Evolutionary conservation across 2,329 filamentous ascomycete species (phyloP).

Genomic region (Orbilia brochopaga): DNA sequence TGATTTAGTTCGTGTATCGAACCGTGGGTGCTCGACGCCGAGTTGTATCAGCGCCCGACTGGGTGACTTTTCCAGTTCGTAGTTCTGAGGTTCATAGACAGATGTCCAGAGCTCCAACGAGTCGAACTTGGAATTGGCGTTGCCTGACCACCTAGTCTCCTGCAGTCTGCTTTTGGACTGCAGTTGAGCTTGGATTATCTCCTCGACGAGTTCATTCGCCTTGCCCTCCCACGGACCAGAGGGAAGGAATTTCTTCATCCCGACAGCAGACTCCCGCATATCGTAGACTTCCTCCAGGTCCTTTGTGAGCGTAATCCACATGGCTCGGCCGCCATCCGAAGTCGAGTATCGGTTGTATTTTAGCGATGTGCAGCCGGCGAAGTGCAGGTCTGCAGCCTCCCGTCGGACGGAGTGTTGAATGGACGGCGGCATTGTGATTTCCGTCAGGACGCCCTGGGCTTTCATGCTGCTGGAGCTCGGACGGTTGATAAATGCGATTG

Average conservation of each 20-base stretch:
- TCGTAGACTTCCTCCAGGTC: slow-evolving; percentile 67
- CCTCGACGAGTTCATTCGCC: slow-evolving; percentile 77
- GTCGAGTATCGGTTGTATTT: slow-evolving; percentile 75
- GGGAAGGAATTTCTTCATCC: slow-evolving; percentile 73
- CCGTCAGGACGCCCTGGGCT: slow-evolving; percentile 78
- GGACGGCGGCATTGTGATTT: slow-evolving; percentile 67
- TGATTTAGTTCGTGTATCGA: slow-evolving; percentile 36
- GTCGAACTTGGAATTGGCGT: slow-evolving; percentile 49
- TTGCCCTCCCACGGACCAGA: slow-evolving; percentile 79
- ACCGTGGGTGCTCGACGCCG: slow-evolving; percentile 35
- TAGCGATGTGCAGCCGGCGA: slow-evolving; percentile 74
- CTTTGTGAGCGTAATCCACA: slow-evolving; percentile 72
- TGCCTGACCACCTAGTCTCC: slow-evolving; percentile 43
- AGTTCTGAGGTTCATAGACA: slow-evolving; percentile 40
- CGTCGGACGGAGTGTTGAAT: slow-evolving; percentile 62
- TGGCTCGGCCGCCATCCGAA: slow-evolving; percentile 67
- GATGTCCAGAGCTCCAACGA: slow-evolving; percentile 47
- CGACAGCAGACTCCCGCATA: slow-evolving; percentile 63
- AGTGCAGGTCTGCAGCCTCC: slow-evolving; percentile 71
- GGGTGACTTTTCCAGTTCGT: slow-evolving; percentile 36
- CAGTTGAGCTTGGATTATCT: slow-evolving; percentile 82
- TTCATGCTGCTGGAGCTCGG: slow-evolving; percentile 67
- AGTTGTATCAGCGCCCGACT: slow-evolving; percentile 34
- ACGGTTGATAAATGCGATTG: slow-evolving; percentile 77
- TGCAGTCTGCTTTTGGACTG: slow-evolving; percentile 64